phyloP scores from a whole-genome alignment of 768 basidiomycete species.

The Auricularia heimuer region DNA sequence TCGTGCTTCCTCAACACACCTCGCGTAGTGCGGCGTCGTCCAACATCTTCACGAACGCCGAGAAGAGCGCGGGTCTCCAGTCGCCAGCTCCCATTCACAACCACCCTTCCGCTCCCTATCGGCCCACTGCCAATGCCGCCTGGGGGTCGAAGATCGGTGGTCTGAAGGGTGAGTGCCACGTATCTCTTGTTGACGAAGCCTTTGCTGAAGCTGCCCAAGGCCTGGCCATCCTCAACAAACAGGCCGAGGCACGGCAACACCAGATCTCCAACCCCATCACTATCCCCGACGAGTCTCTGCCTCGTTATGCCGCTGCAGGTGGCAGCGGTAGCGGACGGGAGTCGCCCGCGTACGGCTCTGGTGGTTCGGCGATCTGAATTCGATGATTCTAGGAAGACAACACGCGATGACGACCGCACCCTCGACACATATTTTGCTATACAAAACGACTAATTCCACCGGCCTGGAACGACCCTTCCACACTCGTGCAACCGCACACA shows the following conservation, averaged over 20 bases:
- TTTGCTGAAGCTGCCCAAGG: too few relatives aligned
- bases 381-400: too few relatives aligned
- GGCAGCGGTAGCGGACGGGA: slow-evolving; percentile 19
- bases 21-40: slow-evolving; percentile 2
- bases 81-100: slow-evolving; percentile 17
- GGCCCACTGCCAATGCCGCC: slow-evolving; percentile 13
- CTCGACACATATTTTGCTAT: too few relatives aligned
- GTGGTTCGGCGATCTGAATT: neutral
- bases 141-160: neutral
- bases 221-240: too few relatives aligned
- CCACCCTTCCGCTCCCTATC: slow-evolving; percentile 25
- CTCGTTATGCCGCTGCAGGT: slow-evolving; percentile 38
- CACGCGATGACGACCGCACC: too few relatives aligned
- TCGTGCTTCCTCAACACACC: slow-evolving; percentile 6
- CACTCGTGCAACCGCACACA: too few relatives aligned
- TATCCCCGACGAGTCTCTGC: slow-evolving; percentile 52
- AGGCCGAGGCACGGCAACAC: too few relatives aligned
- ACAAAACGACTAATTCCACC: too few relatives aligned
- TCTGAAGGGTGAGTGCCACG: slow-evolving; percentile 12
- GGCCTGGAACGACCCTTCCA: too few relatives aligned
- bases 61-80: slow-evolving; percentile 3
- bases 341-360: neutral
- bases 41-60: slow-evolving; percentile 5
- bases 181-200: slow-evolving; percentile 21
- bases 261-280: slow-evolving; percentile 31